Percentiles rank a stretch among this genome's conserved stretches.
Evolutionary conservation across 2,329 filamentous ascomycete genomes (phyloP).

Genomic region (Neonectria punicea): DNA sequence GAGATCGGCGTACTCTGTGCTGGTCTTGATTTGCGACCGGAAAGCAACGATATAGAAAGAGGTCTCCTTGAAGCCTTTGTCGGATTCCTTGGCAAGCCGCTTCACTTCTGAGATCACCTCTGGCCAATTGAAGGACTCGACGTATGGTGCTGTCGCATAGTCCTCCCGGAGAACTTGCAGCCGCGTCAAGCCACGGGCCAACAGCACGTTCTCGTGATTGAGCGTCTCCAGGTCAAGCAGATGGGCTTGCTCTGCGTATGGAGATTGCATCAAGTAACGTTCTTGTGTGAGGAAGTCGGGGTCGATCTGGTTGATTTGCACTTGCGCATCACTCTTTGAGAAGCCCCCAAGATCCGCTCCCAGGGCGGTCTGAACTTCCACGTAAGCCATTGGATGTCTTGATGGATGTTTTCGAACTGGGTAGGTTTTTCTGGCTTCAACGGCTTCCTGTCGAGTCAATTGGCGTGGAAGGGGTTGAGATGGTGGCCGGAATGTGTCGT

Average conservation of each 20-base stretch:
- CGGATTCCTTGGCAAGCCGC: conserved; percentile 57
- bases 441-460: conserved; percentile 3
- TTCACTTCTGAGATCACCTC: conserved; percentile 69
- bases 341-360: conserved; percentile 39
- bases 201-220: conserved; percentile 71
- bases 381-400: conserved; percentile 42
- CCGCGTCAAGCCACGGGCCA: conserved; percentile 76
- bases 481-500: conserved; percentile 4
- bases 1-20: conserved; percentile 74
- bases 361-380: conserved; percentile 39
- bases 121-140: conserved; percentile 80
- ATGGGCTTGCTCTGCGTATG: conserved; percentile 77
- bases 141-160: conserved; percentile 82
- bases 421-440: background rate
- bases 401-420: background rate
- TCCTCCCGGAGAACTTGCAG: conserved; percentile 72
- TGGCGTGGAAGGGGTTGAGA: background rate
- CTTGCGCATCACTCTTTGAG: conserved; percentile 37
- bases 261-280: conserved; percentile 71
- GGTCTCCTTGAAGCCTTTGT: conserved; percentile 66
- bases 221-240: conserved; percentile 77
- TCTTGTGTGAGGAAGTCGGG: conserved; percentile 28
- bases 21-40: conserved; percentile 75
- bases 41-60: conserved; percentile 89
- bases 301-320: conserved; percentile 41